A percentile compares a stretch with the other conserved stretches of the same genome.
phyloP scores from a whole-genome alignment of 345 rosid species.

The Gossypium arboreum region DNA sequence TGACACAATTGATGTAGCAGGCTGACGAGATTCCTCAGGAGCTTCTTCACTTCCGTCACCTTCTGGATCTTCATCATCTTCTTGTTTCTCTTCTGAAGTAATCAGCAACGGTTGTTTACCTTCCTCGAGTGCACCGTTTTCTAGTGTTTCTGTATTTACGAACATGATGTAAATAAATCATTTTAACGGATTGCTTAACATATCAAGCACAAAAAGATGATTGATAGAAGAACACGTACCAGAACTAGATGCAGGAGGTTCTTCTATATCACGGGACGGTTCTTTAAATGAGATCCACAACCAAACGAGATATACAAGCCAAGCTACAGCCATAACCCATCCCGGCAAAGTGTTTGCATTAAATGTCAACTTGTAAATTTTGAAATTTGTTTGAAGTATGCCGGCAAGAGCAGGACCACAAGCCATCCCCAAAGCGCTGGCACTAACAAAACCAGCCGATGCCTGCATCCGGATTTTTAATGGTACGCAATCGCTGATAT shows the following conservation, averaged over 20 bases:
- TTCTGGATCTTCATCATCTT: constrained; percentile 57
- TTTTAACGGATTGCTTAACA: background rate
- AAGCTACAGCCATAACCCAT: constrained; percentile 95
- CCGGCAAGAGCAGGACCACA: constrained; percentile 99
- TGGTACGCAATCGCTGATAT: constrained; percentile 97
- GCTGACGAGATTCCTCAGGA: constrained; percentile 50
- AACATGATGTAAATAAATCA: constrained; percentile 17
- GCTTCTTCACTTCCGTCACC: constrained; percentile 68
- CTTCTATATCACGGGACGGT: constrained; percentile 64
- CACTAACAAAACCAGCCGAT: constrained; percentile 99
- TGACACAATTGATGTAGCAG: constrained; percentile 69
- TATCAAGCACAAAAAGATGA: background rate
- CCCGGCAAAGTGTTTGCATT: constrained; percentile 87
- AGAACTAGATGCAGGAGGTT: constrained; percentile 39
- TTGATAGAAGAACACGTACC: constrained; percentile 32
- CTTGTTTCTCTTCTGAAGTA: constrained; percentile 44
- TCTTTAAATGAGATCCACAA: constrained; percentile 79
- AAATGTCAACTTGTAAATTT: constrained; percentile 73
- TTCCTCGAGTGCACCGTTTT: constrained; percentile 57
- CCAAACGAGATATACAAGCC: constrained; percentile 84
- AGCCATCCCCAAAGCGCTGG: constrained; percentile 99
- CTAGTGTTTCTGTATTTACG: constrained; percentile 37
- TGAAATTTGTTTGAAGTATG: constrained; percentile 80
- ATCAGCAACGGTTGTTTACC: constrained; percentile 74
- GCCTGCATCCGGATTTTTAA: constrained; percentile 90